Base-by-base conservation (phyloP, 1,139 yeast genomes). In the Blastobotrys persicus region DNA sequence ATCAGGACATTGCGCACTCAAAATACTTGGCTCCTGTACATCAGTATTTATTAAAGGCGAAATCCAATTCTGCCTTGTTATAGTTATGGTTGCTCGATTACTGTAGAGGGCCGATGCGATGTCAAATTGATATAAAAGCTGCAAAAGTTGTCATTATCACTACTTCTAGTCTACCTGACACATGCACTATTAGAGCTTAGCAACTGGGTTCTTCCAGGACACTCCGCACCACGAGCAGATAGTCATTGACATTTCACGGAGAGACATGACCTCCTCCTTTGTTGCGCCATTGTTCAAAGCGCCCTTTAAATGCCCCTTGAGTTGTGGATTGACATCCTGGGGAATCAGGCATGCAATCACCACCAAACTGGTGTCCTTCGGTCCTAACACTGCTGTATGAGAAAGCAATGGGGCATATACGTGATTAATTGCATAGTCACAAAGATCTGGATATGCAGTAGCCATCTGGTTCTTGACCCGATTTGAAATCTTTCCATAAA, bases 281-380 rank as follows among this genome's bases (percentile, higher is more conserved):
- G 86, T 73, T 7, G 87, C 87, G 0, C 96, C 96, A 37, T 83
- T 79, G 61, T 88, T 88, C 48, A 83, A 53, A 0, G 96, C 96
- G 0, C 97, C 97, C 62, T 77, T 80, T 54, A 89, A 74, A 64
- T 89, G 97, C 0, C 97, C 97, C 68, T 88, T 88, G 56, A 89
- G 74, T 62, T 89, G 96, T 0, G 96, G 96, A 58, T 86, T 88
- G n/a, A 89, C 96, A 65, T 89, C 95, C 64, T 88, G 96, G 0
- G 97, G 97, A 12, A 89, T 83, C 59, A 91, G 75, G 54, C 91
- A 77, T 1, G 95, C 85, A 28, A 89, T 80, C 3, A 89, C 81
- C 42, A 88, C 84, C 59, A 88, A 66, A 35, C 92, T 82, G 0
- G 96, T 85, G 55, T 88, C 96, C 54, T 73, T 75, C 1, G 86